Base-by-base conservation (phyloP, 2,329 filamentous ascomycete genomes). In the Fusarium acutatum region DNA sequence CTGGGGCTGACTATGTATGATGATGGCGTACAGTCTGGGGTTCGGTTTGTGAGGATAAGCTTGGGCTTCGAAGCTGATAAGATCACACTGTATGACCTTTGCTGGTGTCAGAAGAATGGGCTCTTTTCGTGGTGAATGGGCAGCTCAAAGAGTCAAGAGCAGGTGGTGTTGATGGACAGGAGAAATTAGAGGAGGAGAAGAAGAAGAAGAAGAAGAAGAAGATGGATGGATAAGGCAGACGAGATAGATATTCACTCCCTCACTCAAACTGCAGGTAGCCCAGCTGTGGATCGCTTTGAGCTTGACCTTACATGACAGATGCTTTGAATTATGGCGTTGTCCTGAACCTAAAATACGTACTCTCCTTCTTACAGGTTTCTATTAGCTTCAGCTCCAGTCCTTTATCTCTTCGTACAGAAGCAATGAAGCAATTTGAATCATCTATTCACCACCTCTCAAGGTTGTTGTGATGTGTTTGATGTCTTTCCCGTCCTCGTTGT, bases 381-480 rank as follows among this genome's bases (percentile, higher is more conserved):
- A 17, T 15, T 18, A 22, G 13, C 37, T 67, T 20, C 9, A 40
- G n/a, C 15, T 26, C 26, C 24, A 40, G 26, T 12, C 17, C 28
- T 28, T 17, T 7, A 4, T 6, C 7, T 47, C 32, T 24, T 26
- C 17, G 17, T 30, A 49, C 13, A 35, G 26, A n/a, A 34, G 60
- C 22, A 24, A 40, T 50, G 34, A 53, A 24, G 35, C 32, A 41
- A 32, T 43, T 26, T 26, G 20, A 46, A 38, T 24, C 37, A 24
- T 20, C 38, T 43, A 32, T 41, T 60, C 52, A 37, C 62, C 18
- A 47, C 35, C 54, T 58, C 53, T 60, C 67, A 54, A 60, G 59
- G 44, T 71, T 28, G 40, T 63, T 54, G 35, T 57, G 47, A 59
- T 64, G 41, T 50, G 71, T 71, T 74, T 74, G 63, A 74, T 74